Percentiles rank a stretch among this genome's conserved stretches.
Conservation (phyloP, 2,329 filamentous ascomycete genomes). For the Scedosporium boydii region DNA sequence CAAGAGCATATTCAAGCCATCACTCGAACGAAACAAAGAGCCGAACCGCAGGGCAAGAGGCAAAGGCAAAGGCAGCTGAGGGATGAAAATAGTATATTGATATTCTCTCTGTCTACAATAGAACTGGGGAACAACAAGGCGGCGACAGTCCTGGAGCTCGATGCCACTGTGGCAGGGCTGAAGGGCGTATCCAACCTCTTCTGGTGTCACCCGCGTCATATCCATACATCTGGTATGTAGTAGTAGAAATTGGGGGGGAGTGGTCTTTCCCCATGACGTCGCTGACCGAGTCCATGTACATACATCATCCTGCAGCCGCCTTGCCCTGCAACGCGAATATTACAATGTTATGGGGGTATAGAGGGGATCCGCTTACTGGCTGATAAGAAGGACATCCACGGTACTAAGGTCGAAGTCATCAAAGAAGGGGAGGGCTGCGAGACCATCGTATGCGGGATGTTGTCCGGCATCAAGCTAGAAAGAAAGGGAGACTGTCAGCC, state of each 20-base stretch:
- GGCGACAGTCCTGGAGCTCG: neutral
- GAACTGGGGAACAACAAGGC: neutral
- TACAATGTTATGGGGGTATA: constrained; percentile 7
- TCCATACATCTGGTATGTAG: neutral
- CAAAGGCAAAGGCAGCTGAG: neutral
- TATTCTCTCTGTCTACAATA: constrained; percentile 1
- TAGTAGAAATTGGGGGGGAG: neutral
- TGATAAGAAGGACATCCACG: constrained; percentile 93
- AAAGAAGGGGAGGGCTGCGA: constrained; percentile 90
- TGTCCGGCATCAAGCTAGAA: constrained; percentile 86
- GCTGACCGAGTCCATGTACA: neutral
- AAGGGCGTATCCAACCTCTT: neutral
- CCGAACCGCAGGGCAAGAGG: neutral
- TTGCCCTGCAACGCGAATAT: constrained; percentile 15
- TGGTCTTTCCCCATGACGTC: neutral
- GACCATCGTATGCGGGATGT: constrained; percentile 91
- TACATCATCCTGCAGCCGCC: constrained; percentile 9
- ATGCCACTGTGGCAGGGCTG: neutral
- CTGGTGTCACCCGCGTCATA: neutral
- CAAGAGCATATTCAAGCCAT: neutral
- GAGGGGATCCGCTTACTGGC: constrained; percentile 69
- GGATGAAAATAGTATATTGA: neutral
- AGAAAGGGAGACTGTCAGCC: constrained; percentile 12
- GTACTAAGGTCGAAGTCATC: constrained; percentile 97
- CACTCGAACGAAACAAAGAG: neutral